These are phyloP conservation scores for Chlamydomonas sp. DNA, from an alignment of 139 green algal species.

Conservation along the genomic window DNA sequence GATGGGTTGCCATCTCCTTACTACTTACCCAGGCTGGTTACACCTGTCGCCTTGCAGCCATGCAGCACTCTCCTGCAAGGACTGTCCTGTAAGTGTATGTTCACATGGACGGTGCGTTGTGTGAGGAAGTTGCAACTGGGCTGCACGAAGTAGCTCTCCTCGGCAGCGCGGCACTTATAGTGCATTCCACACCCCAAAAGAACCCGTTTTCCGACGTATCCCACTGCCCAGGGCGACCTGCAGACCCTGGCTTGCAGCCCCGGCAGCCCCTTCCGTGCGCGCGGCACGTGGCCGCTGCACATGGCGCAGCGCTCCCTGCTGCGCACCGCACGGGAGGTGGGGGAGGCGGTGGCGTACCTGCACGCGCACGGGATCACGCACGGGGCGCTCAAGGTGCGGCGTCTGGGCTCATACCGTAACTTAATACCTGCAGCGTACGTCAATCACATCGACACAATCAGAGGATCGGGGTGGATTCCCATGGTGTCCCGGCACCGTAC, in stretches of 20 bases:
- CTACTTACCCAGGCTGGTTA: not conserved
- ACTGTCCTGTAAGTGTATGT: too few relatives aligned
- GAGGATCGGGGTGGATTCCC: not conserved
- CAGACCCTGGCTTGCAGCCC: too few relatives aligned
- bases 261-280: not conserved
- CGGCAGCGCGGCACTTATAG: not conserved
- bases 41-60: not conserved
- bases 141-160: too few relatives aligned
- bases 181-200: not conserved
- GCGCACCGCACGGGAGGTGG: constrained; percentile 41
- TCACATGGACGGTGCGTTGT: too few relatives aligned
- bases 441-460: too few relatives aligned
- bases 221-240: constrained; percentile 3
- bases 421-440: too few relatives aligned
- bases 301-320: constrained; percentile 32
- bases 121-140: too few relatives aligned
- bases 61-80: not conserved
- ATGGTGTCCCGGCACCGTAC: too few relatives aligned
- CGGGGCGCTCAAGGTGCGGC: not conserved
- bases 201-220: not conserved
- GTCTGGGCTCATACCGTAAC: too few relatives aligned
- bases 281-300: constrained; percentile 1
- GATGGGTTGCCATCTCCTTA: not conserved
- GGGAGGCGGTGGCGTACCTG: constrained; percentile 45
- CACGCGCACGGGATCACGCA: constrained; percentile 54